A percentile compares a stretch with the other conserved stretches of the same genome.
Conservation (phyloP, 139 green algal species). For the Choricystis sp. region DNA sequence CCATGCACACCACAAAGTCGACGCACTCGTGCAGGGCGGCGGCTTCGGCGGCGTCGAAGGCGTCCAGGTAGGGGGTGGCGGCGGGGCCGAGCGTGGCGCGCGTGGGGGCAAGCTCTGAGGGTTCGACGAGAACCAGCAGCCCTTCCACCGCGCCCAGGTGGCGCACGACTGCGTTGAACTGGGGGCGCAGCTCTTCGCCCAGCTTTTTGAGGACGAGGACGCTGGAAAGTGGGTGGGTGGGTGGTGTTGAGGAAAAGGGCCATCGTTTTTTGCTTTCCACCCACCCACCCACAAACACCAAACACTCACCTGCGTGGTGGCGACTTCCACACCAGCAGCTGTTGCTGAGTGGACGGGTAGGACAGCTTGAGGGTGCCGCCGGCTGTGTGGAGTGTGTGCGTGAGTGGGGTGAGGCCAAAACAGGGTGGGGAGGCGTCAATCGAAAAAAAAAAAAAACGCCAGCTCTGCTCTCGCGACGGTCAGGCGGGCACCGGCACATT, state of each 20-base stretch:
- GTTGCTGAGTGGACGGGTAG: constrained; percentile 84
- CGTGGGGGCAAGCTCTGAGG: constrained; percentile 42
- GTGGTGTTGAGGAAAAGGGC: too few species aligned
- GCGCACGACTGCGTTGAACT: constrained; percentile 41
- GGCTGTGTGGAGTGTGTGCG: constrained; percentile 16
- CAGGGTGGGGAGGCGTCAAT: neutral
- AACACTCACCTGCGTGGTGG: constrained; percentile 45
- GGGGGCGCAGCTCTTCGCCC: constrained; percentile 55
- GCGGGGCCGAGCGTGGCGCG: constrained; percentile 13
- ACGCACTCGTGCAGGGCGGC: constrained; percentile 42
- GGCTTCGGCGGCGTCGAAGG: constrained; percentile 2
- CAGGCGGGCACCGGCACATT: neutral
- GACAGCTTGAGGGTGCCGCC: constrained; percentile 67
- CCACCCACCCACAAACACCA: too few species aligned
- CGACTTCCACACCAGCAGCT: constrained; percentile 88
- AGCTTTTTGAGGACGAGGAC: constrained; percentile 96
- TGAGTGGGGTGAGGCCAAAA: constrained; percentile 2
- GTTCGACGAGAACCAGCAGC: constrained; percentile 77
- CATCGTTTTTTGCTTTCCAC: too few species aligned
- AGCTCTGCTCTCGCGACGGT: neutral
- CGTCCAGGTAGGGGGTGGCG: neutral
- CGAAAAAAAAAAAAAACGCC: neutral
- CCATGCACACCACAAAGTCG: constrained; percentile 93
- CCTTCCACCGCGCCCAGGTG: constrained; percentile 50
- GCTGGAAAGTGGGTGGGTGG: constrained; percentile 17